Evolutionary conservation across 169 alveolate species (phyloP).

Genomic region (Eimeria necatrix): DNA sequence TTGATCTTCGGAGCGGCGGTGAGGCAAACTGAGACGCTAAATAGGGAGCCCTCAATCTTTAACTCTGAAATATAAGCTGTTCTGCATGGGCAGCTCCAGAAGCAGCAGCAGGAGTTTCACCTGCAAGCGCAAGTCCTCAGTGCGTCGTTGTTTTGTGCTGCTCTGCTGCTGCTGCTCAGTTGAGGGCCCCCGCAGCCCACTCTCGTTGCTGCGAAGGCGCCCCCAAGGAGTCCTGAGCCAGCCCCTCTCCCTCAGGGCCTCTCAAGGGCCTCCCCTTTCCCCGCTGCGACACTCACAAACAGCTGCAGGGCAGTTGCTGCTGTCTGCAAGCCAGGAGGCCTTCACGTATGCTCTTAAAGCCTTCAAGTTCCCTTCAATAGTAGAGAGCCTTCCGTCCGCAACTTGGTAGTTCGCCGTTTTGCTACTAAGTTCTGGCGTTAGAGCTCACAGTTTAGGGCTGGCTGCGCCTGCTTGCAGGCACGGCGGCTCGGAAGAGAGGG

Average conservation of each 20-base stretch:
- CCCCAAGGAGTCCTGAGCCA: background rate
- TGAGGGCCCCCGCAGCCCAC: slow-evolving; percentile 55
- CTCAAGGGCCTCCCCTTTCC: slow-evolving; percentile 5
- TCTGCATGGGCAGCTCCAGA: background rate
- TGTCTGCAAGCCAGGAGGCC: slow-evolving; percentile 49
- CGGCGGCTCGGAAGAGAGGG: background rate
- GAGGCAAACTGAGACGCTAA: background rate
- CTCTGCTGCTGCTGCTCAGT: slow-evolving; percentile 20
- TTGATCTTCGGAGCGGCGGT: slow-evolving; percentile 17
- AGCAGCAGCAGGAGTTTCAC: background rate
- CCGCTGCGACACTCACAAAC: background rate
- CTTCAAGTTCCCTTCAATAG: too few species aligned
- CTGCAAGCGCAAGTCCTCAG: background rate
- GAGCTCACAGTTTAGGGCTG: background rate
- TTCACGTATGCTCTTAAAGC: background rate
- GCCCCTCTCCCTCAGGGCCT: background rate
- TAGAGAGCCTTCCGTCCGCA: too few species aligned
- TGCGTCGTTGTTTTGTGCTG: background rate
- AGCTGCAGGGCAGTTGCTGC: slow-evolving; percentile 61
- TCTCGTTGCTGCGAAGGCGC: background rate
- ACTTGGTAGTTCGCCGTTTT: background rate
- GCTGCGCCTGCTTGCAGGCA: background rate
- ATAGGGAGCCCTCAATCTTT: background rate
- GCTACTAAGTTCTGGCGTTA: background rate
- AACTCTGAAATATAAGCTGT: background rate